Evolutionary conservation across 768 basidiomycete species (phyloP), one percentile per base, ranked within the genome.

Genomic region (Amanita molliuscula): DNA sequence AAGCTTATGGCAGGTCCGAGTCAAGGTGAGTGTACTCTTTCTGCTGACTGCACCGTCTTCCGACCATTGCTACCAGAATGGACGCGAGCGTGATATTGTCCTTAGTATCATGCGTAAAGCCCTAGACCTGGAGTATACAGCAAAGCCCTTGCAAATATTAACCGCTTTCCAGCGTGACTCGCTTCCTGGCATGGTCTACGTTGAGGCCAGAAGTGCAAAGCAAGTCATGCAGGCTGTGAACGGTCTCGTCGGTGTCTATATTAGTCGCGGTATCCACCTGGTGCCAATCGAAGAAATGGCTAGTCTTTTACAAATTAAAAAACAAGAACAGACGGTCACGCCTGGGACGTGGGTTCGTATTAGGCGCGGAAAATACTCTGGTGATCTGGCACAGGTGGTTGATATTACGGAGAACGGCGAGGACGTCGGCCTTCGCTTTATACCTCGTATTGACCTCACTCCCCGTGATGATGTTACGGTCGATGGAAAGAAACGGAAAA

Each of bases 251-350:
- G 96, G 94, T 46, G 81, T 98, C 48, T 99, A 92, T 64, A 77
- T 81, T 25, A 82, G 78, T 58, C 82, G 87, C 45, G 88, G 88
- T 13, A 79, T 91, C 54, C 75, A 76, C 16, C 77, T 96, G 29
- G 93, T 97, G 0, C 93, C 93, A 6, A 92, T 97, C 52, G 88
- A 94, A 59, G 96, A 99, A 71, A 98, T 98, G 94, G 91, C 96
- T 15, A 90, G 88, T 53, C 71, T 98, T 33, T 75, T 98, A 56
- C 88, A 90, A 62, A 96, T 96, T 60, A 97, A 94, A 73, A 94
- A 94, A 69, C 87, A 93, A 61, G 90, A 93, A 54, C 68, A 84
- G 41, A 85, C 86, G 0, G 78, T 97, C 36, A 79, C 78, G 15
- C 82, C 83, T 0, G 92, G 91, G 16, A 88, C 81, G 57, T 99